Base-by-base conservation (phyloP, 2,329 filamentous ascomycete genomes). In the Fusarium hainanense region DNA sequence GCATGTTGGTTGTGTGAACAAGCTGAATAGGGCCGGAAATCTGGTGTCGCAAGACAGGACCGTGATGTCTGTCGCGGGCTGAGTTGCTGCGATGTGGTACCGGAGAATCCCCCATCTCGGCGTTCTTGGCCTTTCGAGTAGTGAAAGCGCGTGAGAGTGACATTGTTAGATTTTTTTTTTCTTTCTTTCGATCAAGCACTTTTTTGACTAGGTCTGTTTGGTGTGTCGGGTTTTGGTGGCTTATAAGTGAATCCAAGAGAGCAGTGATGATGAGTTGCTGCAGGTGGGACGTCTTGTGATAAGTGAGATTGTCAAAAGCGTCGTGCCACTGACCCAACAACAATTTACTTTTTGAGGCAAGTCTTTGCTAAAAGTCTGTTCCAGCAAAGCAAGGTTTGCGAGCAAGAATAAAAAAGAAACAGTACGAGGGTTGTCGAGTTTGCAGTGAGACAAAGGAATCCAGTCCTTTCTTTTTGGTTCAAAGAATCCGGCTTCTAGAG, bases 1-100 rank as follows among this genome's bases (percentile, higher is more conserved):
- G 90, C 88, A 97, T 93, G 81, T 98, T 99, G 73, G 96, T 98
- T 7, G 95, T 97, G 63, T 96, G 97, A 50, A 98, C 85, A 68
- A 99, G 87, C 80, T 94, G 90, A 55, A 97, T 87, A 1, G 96
- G 96, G 5, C 87, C 89, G 2, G 96, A 99, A 78, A 99, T 99
- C 83, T 94, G 90, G 78, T 86, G 80, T 63, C 91, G 88, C 71
- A 89, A 69, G 46, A 79, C 70, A 69, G 74, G 74, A 21, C 49
- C 49, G 61, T 78, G 77, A 64, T 79, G 83, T 78, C 85, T 87
- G 56, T 64, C 63, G 37, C 73, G 73, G 74, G 81, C 81, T 44
- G 84, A 85, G 75, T 83, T 84, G 79, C 83, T 87, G 74, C 85
- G 84, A 49, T 83, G 81, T 21, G 84, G 82, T 41, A 79, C 68